phyloP scores from a whole-genome alignment of 192 early-diverging fungal species.

The Funneliformis mosseae region DNA sequence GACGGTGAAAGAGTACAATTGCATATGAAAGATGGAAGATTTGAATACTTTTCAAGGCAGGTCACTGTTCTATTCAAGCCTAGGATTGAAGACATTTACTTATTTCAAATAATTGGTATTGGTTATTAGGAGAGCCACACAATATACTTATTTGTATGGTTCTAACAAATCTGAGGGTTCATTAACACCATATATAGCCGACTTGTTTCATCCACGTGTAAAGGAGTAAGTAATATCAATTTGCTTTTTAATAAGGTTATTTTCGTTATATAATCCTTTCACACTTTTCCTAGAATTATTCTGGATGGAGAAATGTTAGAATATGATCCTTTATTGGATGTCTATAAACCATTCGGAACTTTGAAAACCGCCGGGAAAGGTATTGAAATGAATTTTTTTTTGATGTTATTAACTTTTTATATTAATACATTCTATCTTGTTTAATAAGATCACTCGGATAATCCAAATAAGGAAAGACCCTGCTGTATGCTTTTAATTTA shows the following conservation, averaged over 20 bases:
- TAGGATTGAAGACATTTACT: neutral
- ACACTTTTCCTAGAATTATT: constrained; percentile 54
- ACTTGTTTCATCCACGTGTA: constrained; percentile 50
- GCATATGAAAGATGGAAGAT: constrained; percentile 58
- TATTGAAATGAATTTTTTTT: neutral
- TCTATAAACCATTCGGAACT: constrained; percentile 69
- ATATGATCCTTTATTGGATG: constrained; percentile 63
- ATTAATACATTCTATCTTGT: neutral
- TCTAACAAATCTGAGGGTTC: constrained; percentile 53
- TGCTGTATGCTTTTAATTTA: constrained; percentile 43
- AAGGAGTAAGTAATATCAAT: constrained; percentile 39
- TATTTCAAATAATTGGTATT: constrained; percentile 13
- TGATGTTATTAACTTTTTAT: neutral
- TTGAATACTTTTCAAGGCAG: constrained; percentile 62
- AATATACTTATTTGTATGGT: constrained; percentile 76
- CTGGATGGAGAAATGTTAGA: constrained; percentile 84
- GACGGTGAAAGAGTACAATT: constrained; percentile 80
- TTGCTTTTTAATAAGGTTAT: neutral
- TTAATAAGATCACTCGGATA: constrained; percentile 42
- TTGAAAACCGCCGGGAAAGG: constrained; percentile 70
- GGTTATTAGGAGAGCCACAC: constrained; percentile 62
- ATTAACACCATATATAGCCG: constrained; percentile 58
- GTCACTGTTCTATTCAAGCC: too few species aligned
- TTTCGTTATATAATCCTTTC: constrained; percentile 1
- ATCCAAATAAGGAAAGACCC: constrained; percentile 44